phyloP scores from a whole-genome alignment of 2,329 filamentous ascomycete genomes.

The Penicillium sp. region DNA sequence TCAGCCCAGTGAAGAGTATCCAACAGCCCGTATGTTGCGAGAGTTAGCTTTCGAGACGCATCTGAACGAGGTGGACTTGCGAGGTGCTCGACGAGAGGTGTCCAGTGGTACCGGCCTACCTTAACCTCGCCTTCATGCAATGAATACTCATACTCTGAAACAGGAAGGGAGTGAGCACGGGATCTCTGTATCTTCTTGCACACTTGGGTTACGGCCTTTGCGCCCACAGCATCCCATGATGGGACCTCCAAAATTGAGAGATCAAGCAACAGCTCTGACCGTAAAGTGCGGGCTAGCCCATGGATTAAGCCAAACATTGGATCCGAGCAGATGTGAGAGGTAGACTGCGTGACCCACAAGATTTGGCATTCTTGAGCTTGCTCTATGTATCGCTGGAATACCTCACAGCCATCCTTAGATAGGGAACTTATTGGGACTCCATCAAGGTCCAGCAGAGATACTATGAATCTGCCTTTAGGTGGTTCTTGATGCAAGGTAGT shows the following conservation, averaged over 20 bases:
- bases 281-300: conserved; percentile 12
- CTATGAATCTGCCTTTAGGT: background rate
- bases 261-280: conserved; percentile 7
- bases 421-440: background rate
- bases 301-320: conserved; percentile 10
- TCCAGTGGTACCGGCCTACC: conserved; percentile 13
- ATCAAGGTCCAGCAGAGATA: background rate
- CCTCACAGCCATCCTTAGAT: background rate
- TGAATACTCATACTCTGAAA: conserved; percentile 12
- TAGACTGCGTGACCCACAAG: conserved; percentile 10
- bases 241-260: conserved; percentile 13
- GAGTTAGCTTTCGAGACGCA: background rate
- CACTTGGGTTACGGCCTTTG: background rate
- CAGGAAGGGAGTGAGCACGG: background rate
- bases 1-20: conserved; percentile 6
- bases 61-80: background rate
- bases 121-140: conserved; percentile 5
- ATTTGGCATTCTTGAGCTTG: background rate
- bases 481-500: background rate
- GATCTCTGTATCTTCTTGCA: conserved; percentile 5
- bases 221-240: background rate
- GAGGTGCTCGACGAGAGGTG: conserved; percentile 2
- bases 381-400: background rate
- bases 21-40: conserved; percentile 8
- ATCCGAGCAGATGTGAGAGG: conserved; percentile 5